Evolutionary conservation across 2,329 filamentous ascomycete species (phyloP), one percentile per base, ranked within the genome.

Genomic region (Talaromyces sp.): DNA sequence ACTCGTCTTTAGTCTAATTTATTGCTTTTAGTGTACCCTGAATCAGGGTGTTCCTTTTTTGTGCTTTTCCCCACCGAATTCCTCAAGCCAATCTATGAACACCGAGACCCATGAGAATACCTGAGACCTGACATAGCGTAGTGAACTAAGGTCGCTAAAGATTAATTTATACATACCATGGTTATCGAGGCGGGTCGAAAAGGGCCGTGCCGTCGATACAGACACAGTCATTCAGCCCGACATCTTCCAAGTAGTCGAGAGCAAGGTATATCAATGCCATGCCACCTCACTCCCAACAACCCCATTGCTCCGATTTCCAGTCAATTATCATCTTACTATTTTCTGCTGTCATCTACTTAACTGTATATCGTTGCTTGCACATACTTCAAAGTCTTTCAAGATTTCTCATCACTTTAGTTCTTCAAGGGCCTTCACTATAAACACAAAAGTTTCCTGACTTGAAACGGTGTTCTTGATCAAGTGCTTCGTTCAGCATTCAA

Each of bases 261-360:
- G 14, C 24, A 52, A 52, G 60, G 39, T 48, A 65, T 58, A 65
- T 63, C 52, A 59, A 60, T 33, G 41, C 64, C 54, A 22, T 59
- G 13, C 59, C 59, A 43, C 41, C 43, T 59, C 54, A 35, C 35
- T 27, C 24, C 11, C 33, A 19, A 16, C 31, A 24, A 33, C 7
- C 13, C 9, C 31, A n/a, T n/a, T 16, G 19, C 37, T 57, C 22
- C 27, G n/a, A 33, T 57, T 16, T 9, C 13, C 22, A 35, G 6
- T 52, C 41, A 50, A 24, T 22, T 3, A 52, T 41, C 11, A 16
- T 47, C n/a, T 47, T n/a, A n/a, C 24, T 5, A 27, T 27, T 3
- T 27, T 43, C 33, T 54, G 35, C 11, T 43, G 22, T 6, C 22
- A 54, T 52, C 24, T 50, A 16, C 47, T 54, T 43, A 14, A 16